These are phyloP conservation scores for Oryza meyeriana DNA, from an alignment of 176 grass and related monocot species.

Conservation along the genomic window DNA sequence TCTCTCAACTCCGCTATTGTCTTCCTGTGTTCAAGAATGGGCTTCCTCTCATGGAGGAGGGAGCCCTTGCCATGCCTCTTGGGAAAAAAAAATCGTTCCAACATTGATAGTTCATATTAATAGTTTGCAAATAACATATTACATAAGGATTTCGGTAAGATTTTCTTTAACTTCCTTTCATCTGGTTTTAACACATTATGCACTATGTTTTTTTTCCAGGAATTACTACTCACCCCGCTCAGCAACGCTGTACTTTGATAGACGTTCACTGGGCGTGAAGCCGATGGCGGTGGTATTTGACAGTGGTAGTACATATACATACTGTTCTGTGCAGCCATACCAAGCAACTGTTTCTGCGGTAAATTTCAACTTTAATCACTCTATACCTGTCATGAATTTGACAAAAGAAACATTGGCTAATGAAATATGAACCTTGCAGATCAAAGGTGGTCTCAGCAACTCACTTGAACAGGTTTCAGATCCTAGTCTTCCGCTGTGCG, in stretches of 20 bases:
- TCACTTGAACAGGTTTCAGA: conserved; percentile 60
- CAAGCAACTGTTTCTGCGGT: conserved; percentile 82
- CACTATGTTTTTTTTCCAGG: conserved; percentile 37
- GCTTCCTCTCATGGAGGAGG: no score
- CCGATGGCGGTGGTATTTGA: conserved; percentile 86
- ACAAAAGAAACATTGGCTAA: conserved; percentile 21
- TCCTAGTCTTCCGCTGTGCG: conserved; percentile 64
- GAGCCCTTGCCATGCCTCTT: no score
- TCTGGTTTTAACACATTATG: not conserved
- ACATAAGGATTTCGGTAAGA: not conserved
- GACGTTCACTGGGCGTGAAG: conserved; percentile 49
- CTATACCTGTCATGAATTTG: conserved; percentile 6
- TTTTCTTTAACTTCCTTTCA: not conserved
- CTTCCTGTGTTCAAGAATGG: no score
- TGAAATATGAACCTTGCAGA: conserved; percentile 41
- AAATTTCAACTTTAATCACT: not conserved
- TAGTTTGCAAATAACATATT: not conserved
- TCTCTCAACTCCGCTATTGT: no score
- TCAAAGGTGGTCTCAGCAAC: conserved; percentile 59
- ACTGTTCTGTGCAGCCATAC: conserved; percentile 67
- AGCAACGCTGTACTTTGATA: conserved; percentile 58
- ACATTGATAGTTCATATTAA: no score
- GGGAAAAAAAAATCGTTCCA: no score
- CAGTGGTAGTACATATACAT: conserved; percentile 88
- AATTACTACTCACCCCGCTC: conserved; percentile 91